Percentiles rank a stretch among this genome's conserved stretches.
Conservation (phyloP, 139 green algal genomes). For the Coelastrella sp. region DNA sequence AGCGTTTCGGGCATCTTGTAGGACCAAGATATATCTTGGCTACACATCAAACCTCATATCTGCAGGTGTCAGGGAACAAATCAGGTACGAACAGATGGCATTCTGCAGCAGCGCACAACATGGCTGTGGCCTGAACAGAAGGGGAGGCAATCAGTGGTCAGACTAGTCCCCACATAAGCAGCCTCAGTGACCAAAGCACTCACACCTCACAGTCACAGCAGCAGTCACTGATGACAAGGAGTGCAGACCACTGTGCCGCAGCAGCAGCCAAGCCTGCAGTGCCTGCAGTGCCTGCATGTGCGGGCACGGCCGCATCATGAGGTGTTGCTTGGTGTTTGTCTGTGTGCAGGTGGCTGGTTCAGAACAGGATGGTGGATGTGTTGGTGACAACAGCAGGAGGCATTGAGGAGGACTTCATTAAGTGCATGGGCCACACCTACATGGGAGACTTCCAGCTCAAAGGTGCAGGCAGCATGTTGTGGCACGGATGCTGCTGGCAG, state of each 20-base stretch:
- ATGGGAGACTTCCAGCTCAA: conserved; percentile 93
- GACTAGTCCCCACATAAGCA: background rate
- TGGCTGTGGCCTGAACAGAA: too few relatives aligned
- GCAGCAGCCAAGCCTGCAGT: background rate
- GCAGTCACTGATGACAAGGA: background rate
- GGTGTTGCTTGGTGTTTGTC: background rate
- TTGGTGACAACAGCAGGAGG: conserved; percentile 97
- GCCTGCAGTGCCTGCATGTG: background rate
- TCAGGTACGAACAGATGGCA: conserved; percentile 58
- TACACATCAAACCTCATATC: conserved; percentile 98
- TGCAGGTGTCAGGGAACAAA: conserved; percentile 90
- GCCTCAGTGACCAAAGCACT: background rate
- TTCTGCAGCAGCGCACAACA: conserved; percentile 60
- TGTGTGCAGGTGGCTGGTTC: conserved; percentile 75
- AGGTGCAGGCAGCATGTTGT: conserved; percentile 46
- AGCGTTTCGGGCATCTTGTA: conserved; percentile 54
- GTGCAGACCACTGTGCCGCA: background rate
- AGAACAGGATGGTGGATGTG: conserved; percentile 95
- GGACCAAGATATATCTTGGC: conserved; percentile 93
- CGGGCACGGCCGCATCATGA: background rate
- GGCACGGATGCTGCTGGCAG: too few relatives aligned
- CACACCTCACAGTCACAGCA: background rate
- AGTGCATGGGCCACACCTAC: conserved; percentile 92
- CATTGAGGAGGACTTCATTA: conserved; percentile 99
- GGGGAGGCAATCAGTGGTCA: background rate